Base-by-base conservation (phyloP, 257 asterid genomes). In the Solanum appendiculatum region DNA sequence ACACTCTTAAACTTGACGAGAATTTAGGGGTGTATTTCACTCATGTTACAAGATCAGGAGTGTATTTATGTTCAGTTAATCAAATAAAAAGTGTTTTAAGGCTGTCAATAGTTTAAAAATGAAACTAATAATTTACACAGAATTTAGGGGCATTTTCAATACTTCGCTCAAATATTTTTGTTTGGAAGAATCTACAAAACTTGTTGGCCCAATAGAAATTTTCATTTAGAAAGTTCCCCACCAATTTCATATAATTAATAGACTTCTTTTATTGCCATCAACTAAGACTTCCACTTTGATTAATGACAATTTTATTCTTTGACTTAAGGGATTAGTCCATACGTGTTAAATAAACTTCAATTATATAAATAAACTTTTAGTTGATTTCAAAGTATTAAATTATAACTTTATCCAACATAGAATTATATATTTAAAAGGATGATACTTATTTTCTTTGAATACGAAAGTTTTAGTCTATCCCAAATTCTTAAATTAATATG, bases 101-200 rank as follows among this genome's bases (percentile, higher is more conserved):
- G 0, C 20, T 54, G 0, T 20, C 20, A 54, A 54, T 18, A 54
- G 1, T 54, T 54, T 1, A 0, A 54, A 0, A 0, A 54, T 54
- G 20, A 6, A 54, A 54, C 11, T 54, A 18, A 7, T 5, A 54
- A 54, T 54, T 54, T 10, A 0, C 63, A 18, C 18, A 4, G 18
- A 54, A 54, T 18, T 1, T 18, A 54, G 0, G 10, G 0, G 1
- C 5, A 4, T 18, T 54, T 18, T 54, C n/a, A 54, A 54, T 7
- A 51, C 11, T 54, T 18, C n/a, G n/a, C n/a, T 6, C 10, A 0
- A 18, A 7, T 31, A 16, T 33, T 29, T 70, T 33, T 70, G 8
- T 33, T 70, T 70, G 25, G 34, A 70, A 6, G 42, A 70, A 70
- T 70, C 78, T 13, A 70, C 8, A 42, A 18, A 33, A 29, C 13